Conservation (phyloP, 352 stramenopile species). For the Globisporangium cystogenes region DNA sequence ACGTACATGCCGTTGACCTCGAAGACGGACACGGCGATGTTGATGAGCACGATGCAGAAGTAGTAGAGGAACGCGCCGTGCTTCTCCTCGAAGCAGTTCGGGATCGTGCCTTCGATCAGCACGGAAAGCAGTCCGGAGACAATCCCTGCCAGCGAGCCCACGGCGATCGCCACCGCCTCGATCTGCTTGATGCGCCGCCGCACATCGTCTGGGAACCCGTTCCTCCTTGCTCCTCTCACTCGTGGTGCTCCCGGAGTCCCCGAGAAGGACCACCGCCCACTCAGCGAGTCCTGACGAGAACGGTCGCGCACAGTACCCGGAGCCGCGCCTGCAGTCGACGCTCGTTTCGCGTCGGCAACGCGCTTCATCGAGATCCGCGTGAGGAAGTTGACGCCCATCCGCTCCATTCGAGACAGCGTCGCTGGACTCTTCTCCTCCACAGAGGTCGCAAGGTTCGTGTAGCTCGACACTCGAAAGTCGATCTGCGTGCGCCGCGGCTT, state of each 20-base stretch:
- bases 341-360: slow-evolving; percentile 15
- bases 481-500: slow-evolving; percentile 6
- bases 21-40: slow-evolving; percentile 39
- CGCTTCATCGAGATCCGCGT: slow-evolving; percentile 32
- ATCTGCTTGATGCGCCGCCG: slow-evolving; percentile 25
- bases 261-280: neutral
- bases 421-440: slow-evolving; percentile 5
- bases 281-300: neutral
- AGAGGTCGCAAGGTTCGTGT: neutral
- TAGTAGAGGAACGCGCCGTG: slow-evolving; percentile 19
- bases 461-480: neutral
- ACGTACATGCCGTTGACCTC: slow-evolving; percentile 40
- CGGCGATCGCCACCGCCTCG: slow-evolving; percentile 19
- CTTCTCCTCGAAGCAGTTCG: slow-evolving; percentile 2
- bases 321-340: slow-evolving; percentile 7
- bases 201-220: slow-evolving; percentile 21
- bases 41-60: slow-evolving; percentile 28
- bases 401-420: slow-evolving; percentile 34
- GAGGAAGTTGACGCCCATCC: slow-evolving; percentile 32
- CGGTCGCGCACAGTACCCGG: neutral
- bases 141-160: slow-evolving; percentile 23
- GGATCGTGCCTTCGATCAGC: slow-evolving; percentile 23
- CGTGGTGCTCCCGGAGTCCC: neutral
- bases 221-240: slow-evolving; percentile 2
- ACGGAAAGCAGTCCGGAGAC: slow-evolving; percentile 33